Base-by-base conservation (phyloP, 108 stramenopile genomes). In the Cyclotella distinguenda region DNA sequence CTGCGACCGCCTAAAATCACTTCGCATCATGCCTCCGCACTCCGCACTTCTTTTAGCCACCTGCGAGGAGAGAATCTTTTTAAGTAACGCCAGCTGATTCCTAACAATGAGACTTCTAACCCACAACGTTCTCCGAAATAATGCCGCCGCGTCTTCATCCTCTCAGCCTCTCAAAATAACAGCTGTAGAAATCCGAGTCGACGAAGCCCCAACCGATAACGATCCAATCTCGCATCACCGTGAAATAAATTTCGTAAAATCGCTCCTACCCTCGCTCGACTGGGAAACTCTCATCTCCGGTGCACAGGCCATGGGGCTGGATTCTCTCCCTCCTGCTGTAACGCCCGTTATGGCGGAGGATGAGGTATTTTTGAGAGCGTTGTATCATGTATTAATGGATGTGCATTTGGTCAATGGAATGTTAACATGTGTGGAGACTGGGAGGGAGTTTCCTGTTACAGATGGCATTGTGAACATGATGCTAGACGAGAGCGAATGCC, bases 381-480 rank as follows among this genome's bases (percentile, higher is more conserved):
- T 97, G 64, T 95, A 96, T 76, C 93, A 96, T 61, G 86, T 96
- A 18, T 72, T 97, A 60, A 95, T 97, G 90, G 89, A 97, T 81
- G 91, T 97, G 33, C 96, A 95, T 78, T 72, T 97, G 48, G 79
- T 94, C 4, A 90, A 95, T 60, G 96, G 96, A 2, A 79, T 90
- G 77, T 66, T 97, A 26, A 90, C 95, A 5, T 97, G 96, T 50
- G 87, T 85, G 2, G 88, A 83, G 26, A 94, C 95, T 11, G 95
- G 95, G 33, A 70, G 93, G 51, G 88, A 94, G 44, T 97, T 97
- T 70, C 91, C 94, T 30, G 94, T 97, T 12, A 78, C 83, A 2
- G 82, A 95, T 66, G 96, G 95, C 19, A 91, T 97, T 47, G 87
- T 90, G 30, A 89, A 96, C 60, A 91, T 97, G 86, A 84, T 90